A percentile compares a stretch with the other conserved stretches of the same genome.
Conservation (phyloP, 116 monocot species). For the Posidonia oceanica region DNA sequence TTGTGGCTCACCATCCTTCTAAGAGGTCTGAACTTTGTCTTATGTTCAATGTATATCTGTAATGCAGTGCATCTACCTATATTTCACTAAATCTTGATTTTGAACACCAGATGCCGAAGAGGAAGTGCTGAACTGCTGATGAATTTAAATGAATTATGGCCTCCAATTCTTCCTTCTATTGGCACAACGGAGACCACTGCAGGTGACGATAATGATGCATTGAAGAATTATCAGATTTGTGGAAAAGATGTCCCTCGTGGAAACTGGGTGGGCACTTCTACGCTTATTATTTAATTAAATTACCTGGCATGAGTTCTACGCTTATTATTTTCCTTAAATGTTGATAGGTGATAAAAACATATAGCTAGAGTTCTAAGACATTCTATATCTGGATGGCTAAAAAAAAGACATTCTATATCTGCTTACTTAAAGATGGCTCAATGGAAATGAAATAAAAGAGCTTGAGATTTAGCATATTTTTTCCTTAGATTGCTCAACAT, state of each 20-base stretch:
- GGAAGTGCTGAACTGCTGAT: slow-evolving; percentile 81
- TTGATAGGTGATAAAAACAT: not conserved
- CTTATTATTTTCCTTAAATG: not conserved
- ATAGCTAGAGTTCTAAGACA: not conserved
- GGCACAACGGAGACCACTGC: slow-evolving; percentile 9
- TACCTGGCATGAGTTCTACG: not conserved
- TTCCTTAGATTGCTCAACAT: too few species aligned
- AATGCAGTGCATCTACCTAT: not conserved
- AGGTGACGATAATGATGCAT: slow-evolving; percentile 16
- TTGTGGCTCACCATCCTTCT: slow-evolving; percentile 92
- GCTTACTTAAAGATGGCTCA: too few species aligned
- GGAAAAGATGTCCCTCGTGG: slow-evolving; percentile 90
- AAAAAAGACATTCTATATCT: too few species aligned
- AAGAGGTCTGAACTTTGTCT: slow-evolving; percentile 37
- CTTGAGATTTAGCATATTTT: too few species aligned
- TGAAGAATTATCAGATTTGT: slow-evolving; percentile 49
- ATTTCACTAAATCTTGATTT: not conserved
- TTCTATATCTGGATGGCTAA: too few species aligned
- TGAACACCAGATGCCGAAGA: slow-evolving; percentile 54
- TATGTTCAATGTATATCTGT: not conserved
- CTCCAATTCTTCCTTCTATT: slow-evolving; percentile 15
- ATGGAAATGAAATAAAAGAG: too few species aligned
- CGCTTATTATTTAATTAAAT: not conserved
- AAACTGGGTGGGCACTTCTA: slow-evolving; percentile 52
- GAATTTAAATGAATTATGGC: slow-evolving; percentile 78